phyloP scores from a whole-genome alignment of 2,329 filamentous ascomycete genomes.

The Ceratocystiopsis minuta region DNA sequence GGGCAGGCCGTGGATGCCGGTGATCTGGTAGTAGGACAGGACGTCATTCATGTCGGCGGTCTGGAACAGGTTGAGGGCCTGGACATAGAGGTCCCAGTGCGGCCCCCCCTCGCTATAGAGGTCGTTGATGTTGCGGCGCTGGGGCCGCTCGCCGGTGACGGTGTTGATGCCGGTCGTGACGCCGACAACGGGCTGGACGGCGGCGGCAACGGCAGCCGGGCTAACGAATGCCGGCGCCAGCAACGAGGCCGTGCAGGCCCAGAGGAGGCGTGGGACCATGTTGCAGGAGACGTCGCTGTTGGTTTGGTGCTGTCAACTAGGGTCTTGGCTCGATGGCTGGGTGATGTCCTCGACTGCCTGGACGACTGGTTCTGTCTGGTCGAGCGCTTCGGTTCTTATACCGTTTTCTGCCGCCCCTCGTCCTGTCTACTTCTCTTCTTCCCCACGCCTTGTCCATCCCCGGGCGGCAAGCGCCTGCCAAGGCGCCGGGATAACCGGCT shows the following conservation, averaged over 20 bases:
- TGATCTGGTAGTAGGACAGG: slow-evolving; percentile 31
- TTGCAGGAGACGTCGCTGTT: too few relatives aligned
- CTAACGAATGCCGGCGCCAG: background rate
- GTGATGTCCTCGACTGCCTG: too few relatives aligned
- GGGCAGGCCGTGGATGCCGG: slow-evolving; percentile 19
- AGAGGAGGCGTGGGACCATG: background rate
- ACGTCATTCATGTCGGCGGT: slow-evolving; percentile 21
- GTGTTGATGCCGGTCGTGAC: slow-evolving; percentile 18
- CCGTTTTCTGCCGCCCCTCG: too few relatives aligned
- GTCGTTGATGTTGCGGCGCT: slow-evolving; percentile 28
- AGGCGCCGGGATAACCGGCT: too few relatives aligned
- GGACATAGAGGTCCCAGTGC: slow-evolving; percentile 32
- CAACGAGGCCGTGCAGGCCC: background rate
- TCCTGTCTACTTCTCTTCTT: too few relatives aligned
- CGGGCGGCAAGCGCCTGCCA: too few relatives aligned
- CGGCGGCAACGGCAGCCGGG: background rate
- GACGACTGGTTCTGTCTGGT: too few relatives aligned
- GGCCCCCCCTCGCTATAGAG: slow-evolving; percentile 23
- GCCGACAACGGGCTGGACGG: slow-evolving; percentile 18
- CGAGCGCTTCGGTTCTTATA: too few relatives aligned
- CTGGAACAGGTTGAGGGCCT: slow-evolving; percentile 26
- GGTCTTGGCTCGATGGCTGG: too few relatives aligned
- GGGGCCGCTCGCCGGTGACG: slow-evolving; percentile 22
- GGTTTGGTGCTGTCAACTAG: too few relatives aligned
- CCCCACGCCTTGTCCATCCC: too few relatives aligned